These are phyloP conservation scores for Debaryomyces nepalensis DNA, from an alignment of 1,139 yeast genomes.

Conservation along the genomic window DNA sequence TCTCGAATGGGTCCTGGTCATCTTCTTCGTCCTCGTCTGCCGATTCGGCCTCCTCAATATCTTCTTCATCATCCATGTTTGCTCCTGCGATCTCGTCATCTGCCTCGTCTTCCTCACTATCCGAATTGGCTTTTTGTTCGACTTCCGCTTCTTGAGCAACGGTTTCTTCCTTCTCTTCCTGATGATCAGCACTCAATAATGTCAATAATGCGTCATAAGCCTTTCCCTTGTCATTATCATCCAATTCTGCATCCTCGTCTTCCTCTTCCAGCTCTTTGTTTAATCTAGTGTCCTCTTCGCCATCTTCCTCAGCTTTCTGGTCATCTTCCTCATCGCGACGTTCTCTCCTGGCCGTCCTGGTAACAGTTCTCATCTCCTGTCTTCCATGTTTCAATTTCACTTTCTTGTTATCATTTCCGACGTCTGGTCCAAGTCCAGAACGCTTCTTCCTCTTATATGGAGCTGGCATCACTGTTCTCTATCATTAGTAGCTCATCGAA, in stretches of 20 bases:
- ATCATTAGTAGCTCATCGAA: not conserved
- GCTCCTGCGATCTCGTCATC: conserved; percentile 33
- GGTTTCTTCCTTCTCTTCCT: conserved; percentile 26
- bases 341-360: conserved; percentile 42
- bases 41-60: conserved; percentile 33
- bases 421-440: not conserved
- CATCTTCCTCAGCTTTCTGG: conserved; percentile 22
- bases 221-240: conserved; percentile 35
- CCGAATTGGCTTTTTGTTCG: conserved; percentile 31
- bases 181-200: conserved; percentile 60
- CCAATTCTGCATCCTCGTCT: conserved; percentile 15
- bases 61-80: conserved; percentile 32
- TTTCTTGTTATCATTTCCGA: conserved; percentile 15
- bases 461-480: conserved; percentile 10
- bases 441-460: conserved; percentile 13
- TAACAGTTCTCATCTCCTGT: conserved; percentile 56
- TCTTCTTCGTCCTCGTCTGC: conserved; percentile 37
- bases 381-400: conserved; percentile 55
- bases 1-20: conserved; percentile 66
- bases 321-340: conserved; percentile 21
- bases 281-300: conserved; percentile 21
- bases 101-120: conserved; percentile 39
- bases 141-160: conserved; percentile 18
- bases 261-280: conserved; percentile 11
- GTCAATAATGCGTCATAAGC: conserved; percentile 82